Conservation (phyloP, 768 basidiomycete genomes). For the Glaciozyma antarctica region DNA sequence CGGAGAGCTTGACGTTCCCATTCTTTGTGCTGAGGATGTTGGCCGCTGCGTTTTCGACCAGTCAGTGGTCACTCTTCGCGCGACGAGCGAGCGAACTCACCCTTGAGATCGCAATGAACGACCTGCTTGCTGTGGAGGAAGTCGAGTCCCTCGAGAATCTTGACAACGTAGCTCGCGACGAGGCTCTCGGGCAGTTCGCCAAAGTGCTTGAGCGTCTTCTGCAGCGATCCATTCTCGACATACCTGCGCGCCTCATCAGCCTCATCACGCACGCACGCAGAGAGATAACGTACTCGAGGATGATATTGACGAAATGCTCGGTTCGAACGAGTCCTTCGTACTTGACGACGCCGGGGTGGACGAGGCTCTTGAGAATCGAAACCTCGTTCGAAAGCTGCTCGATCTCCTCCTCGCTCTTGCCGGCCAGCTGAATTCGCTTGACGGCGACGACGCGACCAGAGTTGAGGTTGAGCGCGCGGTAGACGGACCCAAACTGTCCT, state of each 20-base stretch:
- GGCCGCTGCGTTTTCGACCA: conserved; percentile 48
- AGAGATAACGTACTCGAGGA: conserved; percentile 68
- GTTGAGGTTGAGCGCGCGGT: conserved; percentile 83
- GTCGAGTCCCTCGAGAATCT: conserved; percentile 89
- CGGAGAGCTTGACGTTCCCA: conserved; percentile 91
- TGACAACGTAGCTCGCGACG: conserved; percentile 85
- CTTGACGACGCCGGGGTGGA: conserved; percentile 92
- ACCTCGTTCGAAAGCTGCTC: conserved; percentile 88
- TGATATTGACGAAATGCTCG: conserved; percentile 75
- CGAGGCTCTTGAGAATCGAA: conserved; percentile 76
- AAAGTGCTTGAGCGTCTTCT: conserved; percentile 84
- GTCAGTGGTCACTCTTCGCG: too few relatives aligned
- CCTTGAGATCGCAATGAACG: conserved; percentile 93
- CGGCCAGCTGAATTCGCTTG: conserved; percentile 83
- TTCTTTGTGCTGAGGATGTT: conserved; percentile 99
- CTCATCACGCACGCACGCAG: conserved; percentile 21
- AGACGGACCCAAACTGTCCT: conserved; percentile 94
- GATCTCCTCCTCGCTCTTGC: conserved; percentile 82
- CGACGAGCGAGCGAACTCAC: background rate
- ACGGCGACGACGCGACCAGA: conserved; percentile 99
- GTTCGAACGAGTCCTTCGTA: conserved; percentile 94
- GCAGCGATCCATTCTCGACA: conserved; percentile 90
- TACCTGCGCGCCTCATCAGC: conserved; percentile 48
- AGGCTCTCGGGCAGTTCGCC: conserved; percentile 86
- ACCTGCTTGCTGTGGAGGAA: conserved; percentile 75